phyloP scores from a whole-genome alignment of 1,139 yeast species.

The Zygosaccharomyces sapae region DNA sequence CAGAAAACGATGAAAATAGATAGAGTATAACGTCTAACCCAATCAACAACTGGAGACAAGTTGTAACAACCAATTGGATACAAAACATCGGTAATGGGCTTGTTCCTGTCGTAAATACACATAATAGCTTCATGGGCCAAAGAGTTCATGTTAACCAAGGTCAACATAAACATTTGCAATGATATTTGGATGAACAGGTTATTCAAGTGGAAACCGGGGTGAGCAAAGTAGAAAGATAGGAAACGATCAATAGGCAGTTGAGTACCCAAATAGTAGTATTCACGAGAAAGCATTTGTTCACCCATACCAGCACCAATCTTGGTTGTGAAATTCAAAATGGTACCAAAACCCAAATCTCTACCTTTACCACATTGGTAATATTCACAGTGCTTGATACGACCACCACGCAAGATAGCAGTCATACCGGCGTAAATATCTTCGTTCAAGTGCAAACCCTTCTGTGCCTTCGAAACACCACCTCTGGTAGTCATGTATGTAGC shows the following conservation, averaged over 20 bases:
- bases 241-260: slow-evolving; percentile 96
- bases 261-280: slow-evolving; percentile 94
- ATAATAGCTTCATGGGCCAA: slow-evolving; percentile 85
- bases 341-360: slow-evolving; percentile 99
- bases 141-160: slow-evolving; percentile 85
- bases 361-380: slow-evolving; percentile 99
- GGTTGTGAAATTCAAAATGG: slow-evolving; percentile 96
- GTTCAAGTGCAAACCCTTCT: slow-evolving; percentile 95
- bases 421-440: slow-evolving; percentile 99
- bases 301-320: slow-evolving; percentile 99
- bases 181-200: slow-evolving; percentile 93
- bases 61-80: slow-evolving; percentile 94
- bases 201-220: slow-evolving; percentile 98
- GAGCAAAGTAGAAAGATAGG: slow-evolving; percentile 96
- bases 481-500: slow-evolving; percentile 93
- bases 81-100: slow-evolving; percentile 80
- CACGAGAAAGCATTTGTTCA: slow-evolving; percentile 98
- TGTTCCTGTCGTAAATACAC: slow-evolving; percentile 78
- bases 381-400: slow-evolving; percentile 98
- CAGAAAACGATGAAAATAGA: slow-evolving; percentile 98
- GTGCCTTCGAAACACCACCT: slow-evolving; percentile 99
- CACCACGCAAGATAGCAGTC: slow-evolving; percentile 97
- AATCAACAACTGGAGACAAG: slow-evolving; percentile 82
- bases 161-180: slow-evolving; percentile 87
- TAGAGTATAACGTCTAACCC: slow-evolving; percentile 96